Evolutionary conservation across 2,329 filamentous ascomycete species (phyloP), one percentile per base, ranked within the genome.

Genomic region (Capronia epimyces): DNA sequence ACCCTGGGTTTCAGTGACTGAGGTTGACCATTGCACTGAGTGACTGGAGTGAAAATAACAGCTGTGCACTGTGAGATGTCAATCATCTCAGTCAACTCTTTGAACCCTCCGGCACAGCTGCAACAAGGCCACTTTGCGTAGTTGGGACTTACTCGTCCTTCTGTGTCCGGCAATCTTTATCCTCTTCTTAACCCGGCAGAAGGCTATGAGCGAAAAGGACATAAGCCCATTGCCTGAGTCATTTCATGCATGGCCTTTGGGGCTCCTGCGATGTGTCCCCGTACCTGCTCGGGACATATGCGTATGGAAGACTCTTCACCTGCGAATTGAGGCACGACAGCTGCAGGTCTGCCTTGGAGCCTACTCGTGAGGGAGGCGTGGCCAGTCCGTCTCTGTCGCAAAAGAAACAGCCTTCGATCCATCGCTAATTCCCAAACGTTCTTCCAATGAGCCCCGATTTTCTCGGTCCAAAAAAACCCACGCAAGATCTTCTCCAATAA

Each of bases 381-480:
- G 8, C n/a, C 13, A 21, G 15, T 27, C 13, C 42, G 13, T 13
- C 34, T 44, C 16, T 42, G 43, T n/a, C 36, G 43, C 10, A 52
- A 31, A n/a, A 55, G 31, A 21, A 50, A 52, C 12, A 43, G 36
- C 21, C 52, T 41, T 20, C 57, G 24, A 6, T 46, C 40, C 49
- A 57, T 55, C 22, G 49, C 57, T 4, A 22, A 16, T 13, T 52
- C 34, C 57, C 57, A 59, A 15, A 53, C 45, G 10, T 46, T 34
- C 32, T 49, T 47, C 55, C 59, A 60, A 22, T 57, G 55, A 9
- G 32, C 34, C 3, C 51, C 42, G 6, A 60, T 43, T 2, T 45
- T 41, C 10, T 55, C 20, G n/a, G 49, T 61, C 47, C 52, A 60
- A 27, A 55, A 60, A 44, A 52, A 57, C 1, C 25, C 32, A 16